phyloP scores from a whole-genome alignment of 2,329 filamentous ascomycete genomes.

The Colletotrichum sp. region DNA sequence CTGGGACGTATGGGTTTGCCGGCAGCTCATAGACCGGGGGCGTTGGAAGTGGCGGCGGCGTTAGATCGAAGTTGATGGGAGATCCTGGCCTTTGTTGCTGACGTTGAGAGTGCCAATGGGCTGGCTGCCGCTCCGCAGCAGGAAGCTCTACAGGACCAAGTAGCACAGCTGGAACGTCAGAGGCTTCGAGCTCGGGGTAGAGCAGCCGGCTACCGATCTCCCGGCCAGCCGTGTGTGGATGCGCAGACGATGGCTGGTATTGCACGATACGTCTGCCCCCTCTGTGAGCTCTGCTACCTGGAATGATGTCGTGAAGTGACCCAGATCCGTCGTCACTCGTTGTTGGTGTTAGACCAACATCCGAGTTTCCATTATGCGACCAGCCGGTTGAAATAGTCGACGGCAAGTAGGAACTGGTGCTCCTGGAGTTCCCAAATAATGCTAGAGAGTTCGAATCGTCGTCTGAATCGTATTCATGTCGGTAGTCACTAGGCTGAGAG shows the following conservation, averaged over 20 bases:
- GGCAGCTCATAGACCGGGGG: neutral
- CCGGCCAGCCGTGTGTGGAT: neutral
- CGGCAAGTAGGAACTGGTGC: neutral
- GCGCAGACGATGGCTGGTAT: neutral
- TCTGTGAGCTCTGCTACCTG: neutral
- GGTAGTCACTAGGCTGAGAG: neutral
- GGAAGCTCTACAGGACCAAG: neutral
- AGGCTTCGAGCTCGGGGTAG: neutral
- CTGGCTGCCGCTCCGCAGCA: neutral
- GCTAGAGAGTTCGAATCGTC: neutral
- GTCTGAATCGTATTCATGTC: neutral
- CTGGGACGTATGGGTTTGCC: neutral
- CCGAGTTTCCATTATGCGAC: neutral
- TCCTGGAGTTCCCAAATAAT: neutral
- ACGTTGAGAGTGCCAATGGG: neutral
- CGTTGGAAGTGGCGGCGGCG: neutral
- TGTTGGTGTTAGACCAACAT: neutral
- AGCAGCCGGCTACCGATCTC: neutral
- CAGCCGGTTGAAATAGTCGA: neutral
- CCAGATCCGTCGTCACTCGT: neutral
- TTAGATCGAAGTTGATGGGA: neutral
- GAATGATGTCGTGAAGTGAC: neutral
- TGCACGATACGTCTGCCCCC: neutral
- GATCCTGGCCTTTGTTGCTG: rapidly evolving
- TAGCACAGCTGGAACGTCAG: neutral